phyloP scores from a whole-genome alignment of 169 alveolate species.

The Plasmodium vivax region DNA sequence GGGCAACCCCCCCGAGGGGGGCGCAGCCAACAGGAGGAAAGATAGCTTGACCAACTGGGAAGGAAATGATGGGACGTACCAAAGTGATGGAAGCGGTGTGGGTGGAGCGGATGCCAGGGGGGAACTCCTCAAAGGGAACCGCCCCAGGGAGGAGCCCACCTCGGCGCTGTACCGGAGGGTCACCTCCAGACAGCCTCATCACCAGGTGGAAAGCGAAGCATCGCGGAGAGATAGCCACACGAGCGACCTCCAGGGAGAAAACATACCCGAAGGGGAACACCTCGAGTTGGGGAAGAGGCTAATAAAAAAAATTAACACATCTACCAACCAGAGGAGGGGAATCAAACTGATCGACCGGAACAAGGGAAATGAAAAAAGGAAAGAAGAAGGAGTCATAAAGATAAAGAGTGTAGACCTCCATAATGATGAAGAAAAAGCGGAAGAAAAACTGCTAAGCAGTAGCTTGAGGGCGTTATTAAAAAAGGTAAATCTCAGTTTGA shows the following conservation, averaged over 20 bases:
- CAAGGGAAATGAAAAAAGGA: neutral
- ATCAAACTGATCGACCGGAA: constrained; percentile 44
- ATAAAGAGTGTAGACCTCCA: constrained; percentile 1
- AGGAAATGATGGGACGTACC: neutral
- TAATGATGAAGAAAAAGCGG: neutral
- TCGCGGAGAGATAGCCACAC: neutral
- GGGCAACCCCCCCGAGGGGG: neutral
- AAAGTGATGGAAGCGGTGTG: neutral
- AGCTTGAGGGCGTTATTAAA: neutral
- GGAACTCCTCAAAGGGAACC: neutral
- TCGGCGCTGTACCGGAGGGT: neutral
- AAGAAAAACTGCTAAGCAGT: neutral
- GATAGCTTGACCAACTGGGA: neutral
- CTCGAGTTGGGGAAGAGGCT: constrained; percentile 9
- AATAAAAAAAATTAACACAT: constrained; percentile 25
- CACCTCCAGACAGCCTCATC: neutral
- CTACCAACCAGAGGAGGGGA: constrained; percentile 35
- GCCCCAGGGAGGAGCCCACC: neutral
- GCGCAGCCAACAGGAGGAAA: neutral
- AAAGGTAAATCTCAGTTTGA: constrained; percentile 20
- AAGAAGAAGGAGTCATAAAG: neutral
- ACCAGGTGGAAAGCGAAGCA: neutral
- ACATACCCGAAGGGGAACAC: neutral
- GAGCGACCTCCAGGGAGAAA: neutral
- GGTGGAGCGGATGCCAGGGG: neutral